Percentiles rank a stretch among this genome's conserved stretches.
These are phyloP conservation scores for Malassezia vespertilionis DNA, from an alignment of 1,284 basidiomycete species.

Conservation along the genomic window DNA sequence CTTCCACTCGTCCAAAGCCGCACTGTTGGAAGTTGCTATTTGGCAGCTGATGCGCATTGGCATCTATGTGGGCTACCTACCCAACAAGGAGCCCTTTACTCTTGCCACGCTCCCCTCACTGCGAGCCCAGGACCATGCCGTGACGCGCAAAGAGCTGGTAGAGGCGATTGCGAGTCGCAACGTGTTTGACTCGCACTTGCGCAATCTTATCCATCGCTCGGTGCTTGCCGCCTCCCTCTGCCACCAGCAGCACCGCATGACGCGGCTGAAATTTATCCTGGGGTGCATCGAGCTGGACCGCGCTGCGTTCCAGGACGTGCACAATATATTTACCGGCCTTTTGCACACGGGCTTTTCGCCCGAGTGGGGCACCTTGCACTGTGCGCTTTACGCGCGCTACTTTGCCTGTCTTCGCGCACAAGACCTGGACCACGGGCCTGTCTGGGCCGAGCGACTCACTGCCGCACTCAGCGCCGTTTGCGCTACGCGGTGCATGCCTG, in stretches of 20 bases:
- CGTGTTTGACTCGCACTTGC: slow-evolving; percentile 15
- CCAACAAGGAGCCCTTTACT: slow-evolving; percentile 57
- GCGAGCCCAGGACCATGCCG: slow-evolving; percentile 10
- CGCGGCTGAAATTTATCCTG: slow-evolving; percentile 3
- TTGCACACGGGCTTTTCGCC: neutral
- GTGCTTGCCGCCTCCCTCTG: neutral
- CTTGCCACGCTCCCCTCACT: slow-evolving; percentile 13
- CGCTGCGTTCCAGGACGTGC: neutral
- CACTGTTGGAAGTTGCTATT: slow-evolving; percentile 68
- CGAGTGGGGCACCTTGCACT: neutral
- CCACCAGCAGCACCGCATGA: neutral
- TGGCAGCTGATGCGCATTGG: slow-evolving; percentile 70
- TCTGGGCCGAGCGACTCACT: slow-evolving; percentile 1
- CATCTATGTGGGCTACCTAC: slow-evolving; percentile 61
- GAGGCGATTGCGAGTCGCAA: slow-evolving; percentile 8
- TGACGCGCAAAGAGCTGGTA: slow-evolving; percentile 18
- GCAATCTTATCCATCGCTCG: slow-evolving; percentile 11
- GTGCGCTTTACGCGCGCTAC: neutral
- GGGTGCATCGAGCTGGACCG: slow-evolving; percentile 8
- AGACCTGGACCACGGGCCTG: neutral
- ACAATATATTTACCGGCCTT: neutral
- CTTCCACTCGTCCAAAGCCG: slow-evolving; percentile 55
- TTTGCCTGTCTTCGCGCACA: neutral
- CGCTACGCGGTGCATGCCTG: neutral
- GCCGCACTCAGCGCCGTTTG: slow-evolving; percentile 5